A percentile compares a stretch with the other conserved stretches of the same genome.
Evolutionary conservation across 2,329 filamentous ascomycete genomes (phyloP).

Genomic region (Penicillium frequentans): DNA sequence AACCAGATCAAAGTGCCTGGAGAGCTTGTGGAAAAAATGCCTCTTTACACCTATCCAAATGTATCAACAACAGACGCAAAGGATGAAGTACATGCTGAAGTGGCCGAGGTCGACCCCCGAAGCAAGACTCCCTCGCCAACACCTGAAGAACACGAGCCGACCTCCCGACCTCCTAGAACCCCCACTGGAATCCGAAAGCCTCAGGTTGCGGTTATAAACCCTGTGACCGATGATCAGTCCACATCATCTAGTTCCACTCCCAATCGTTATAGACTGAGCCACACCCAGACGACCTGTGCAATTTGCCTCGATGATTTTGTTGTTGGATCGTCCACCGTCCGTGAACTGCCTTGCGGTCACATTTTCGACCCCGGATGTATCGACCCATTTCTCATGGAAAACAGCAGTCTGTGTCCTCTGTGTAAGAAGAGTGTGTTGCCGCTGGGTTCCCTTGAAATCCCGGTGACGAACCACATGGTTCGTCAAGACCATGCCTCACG

Average conservation of each 20-base stretch:
- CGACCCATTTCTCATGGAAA: conserved; percentile 74
- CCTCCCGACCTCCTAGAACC: neutral
- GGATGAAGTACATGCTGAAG: neutral
- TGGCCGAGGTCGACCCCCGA: conserved; percentile 2
- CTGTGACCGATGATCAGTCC: neutral
- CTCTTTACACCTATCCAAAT: conserved; percentile 71
- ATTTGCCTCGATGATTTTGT: conserved; percentile 86
- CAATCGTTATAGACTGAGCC: conserved; percentile 32
- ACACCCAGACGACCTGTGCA: conserved; percentile 79
- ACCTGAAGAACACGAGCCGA: neutral
- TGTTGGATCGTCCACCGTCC: conserved; percentile 68
- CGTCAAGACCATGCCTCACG: conserved; percentile 72
- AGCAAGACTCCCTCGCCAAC: neutral
- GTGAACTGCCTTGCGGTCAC: conserved; percentile 84
- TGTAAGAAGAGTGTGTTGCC: conserved; percentile 86
- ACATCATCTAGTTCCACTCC: neutral
- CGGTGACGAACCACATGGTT: conserved; percentile 83
- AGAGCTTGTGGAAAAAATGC: conserved; percentile 69
- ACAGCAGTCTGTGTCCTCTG: conserved; percentile 84
- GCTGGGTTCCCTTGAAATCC: conserved; percentile 60
- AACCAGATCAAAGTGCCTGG: conserved; percentile 76
- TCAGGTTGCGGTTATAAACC: conserved; percentile 13
- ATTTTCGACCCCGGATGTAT: conserved; percentile 94
- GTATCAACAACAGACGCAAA: conserved; percentile 16
- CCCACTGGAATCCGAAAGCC: conserved; percentile 9